Base-by-base conservation (phyloP, 805 yeast genomes). In the Starmerella apis region DNA sequence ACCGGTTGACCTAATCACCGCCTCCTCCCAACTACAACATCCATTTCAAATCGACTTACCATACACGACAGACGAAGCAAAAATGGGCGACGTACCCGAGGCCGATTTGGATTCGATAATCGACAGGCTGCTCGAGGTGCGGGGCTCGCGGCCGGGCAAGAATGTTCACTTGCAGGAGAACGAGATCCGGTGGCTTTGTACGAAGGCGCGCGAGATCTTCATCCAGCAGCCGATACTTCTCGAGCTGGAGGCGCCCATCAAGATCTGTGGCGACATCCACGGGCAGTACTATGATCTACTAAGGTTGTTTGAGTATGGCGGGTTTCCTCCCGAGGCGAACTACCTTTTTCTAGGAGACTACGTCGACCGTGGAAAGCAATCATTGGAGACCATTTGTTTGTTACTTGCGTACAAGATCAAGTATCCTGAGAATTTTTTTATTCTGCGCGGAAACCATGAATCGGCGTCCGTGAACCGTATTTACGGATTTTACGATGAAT, bases 301-400 rank as follows among this genome's bases (percentile, higher is more conserved):
- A 66, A 83, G 98, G 69, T 77, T 90, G 61, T 90, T 90, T 63
- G 97, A 92, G 72, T 90, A 90, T 65, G 97, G 98, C 62, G 98
- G 97, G 2, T 90, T 92, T 75, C 98, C 98, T 1, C 98, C 98
- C 11, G 97, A 92, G 68, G 94, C 97, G 18, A 90, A 90, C 72
- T 90, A 90, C 71, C 73, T 90, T 62, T 90, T 90, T 66, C 71
- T 90, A 53, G 98, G 98, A 59, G 98, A 90, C 74, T 90, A 90
- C 65, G 98, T 90, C 59, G 98, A 90, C 73, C 83, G 98, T 75
- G 98, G 98, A 64, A 87, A 88, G 67, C 97, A 92, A 73, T 86
- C 95, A 27, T 72, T 92, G 61, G 98, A 90, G 69, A 92, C 97
- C 16, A 90, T 90, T 63, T 90, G 97, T 69, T 72, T 90, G 57